Base-by-base conservation (phyloP, 129 eudicot species). In the Chrysanthemum makinoi region DNA sequence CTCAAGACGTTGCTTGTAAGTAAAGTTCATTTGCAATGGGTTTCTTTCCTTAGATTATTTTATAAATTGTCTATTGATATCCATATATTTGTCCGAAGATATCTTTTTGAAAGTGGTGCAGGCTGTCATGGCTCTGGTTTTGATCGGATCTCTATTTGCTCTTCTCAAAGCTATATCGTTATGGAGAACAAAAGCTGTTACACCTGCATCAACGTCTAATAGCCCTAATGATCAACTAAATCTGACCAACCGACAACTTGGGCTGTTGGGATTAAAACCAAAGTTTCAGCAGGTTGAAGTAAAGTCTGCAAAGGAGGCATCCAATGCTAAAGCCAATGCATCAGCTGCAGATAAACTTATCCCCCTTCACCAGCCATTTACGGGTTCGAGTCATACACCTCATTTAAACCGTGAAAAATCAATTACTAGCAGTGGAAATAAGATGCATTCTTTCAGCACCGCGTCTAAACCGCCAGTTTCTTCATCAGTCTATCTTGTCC, bases 381-480 rank as follows among this genome's bases (percentile, higher is more conserved):
- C 65, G 35, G 70, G 71, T 75, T 94, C 70, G 3, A 77, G 72
- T 74, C 82, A 48, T 59, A 64, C 81, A 68, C 77, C 91, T 48
- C 86, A 82, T 75, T 35, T 74, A 63, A 74, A 79, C 71, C 70
- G 85, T 48, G 89, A 80, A 56, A 93, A 80, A 72, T 80, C 84
- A 12, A 85, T 72, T 70, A 43, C 74, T 55, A 79, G 66, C 67
- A 65, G 86, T 54, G 85, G 85, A 77, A 80, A 56, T 57, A 89
- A 83, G 73, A 70, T 73, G 58, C 88, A 71, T 74, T 51, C 89
- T 55, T 86, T 81, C 66, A 82, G 74, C 76, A 57, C 89, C 24
- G 91, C 91, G 47, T 81, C 95, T 33, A 87, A 85, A 63, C 86
- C 92, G 72, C 87, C 92, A 19, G 84, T 76, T 67, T 93, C 98